Evolutionary conservation across 768 basidiomycete species (phyloP).

Genomic region (Podaxis sp.): DNA sequence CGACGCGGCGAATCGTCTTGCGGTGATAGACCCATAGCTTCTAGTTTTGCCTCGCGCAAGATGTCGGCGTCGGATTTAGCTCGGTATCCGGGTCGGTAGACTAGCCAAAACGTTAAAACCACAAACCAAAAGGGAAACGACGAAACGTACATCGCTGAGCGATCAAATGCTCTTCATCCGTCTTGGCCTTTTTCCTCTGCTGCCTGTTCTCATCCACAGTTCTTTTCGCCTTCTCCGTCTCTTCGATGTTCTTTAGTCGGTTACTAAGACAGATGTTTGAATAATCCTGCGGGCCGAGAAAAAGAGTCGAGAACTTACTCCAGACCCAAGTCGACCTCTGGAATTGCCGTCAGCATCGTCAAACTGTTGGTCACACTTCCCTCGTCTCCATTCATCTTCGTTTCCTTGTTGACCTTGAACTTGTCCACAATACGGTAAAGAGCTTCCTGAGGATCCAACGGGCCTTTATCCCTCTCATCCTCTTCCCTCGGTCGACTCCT

Average conservation of each 20-base stretch:
- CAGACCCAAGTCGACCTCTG: conserved; percentile 98
- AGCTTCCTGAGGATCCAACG: conserved; percentile 74
- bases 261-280: conserved; percentile 44
- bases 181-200: conserved; percentile 49
- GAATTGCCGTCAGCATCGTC: conserved; percentile 97
- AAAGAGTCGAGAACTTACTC: conserved; percentile 63
- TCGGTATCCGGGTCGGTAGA: conserved; percentile 81
- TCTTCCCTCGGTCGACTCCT: conserved; percentile 57
- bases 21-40: conserved; percentile 77
- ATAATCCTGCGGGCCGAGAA: background rate
- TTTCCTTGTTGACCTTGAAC: conserved; percentile 57
- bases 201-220: conserved; percentile 74
- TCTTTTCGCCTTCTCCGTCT: conserved; percentile 95
- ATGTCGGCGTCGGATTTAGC: conserved; percentile 88
- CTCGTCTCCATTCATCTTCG: conserved; percentile 66
- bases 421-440: conserved; percentile 72
- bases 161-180: conserved; percentile 82
- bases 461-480: conserved; percentile 40
- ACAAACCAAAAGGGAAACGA: background rate
- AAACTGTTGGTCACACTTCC: conserved; percentile 92
- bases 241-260: conserved; percentile 93
- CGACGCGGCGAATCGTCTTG: conserved; percentile 48
- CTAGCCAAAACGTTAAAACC: conserved; percentile 35
- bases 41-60: conserved; percentile 81
- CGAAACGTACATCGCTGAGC: conserved; percentile 80